A percentile compares a stretch with the other conserved stretches of the same genome.
Conservation (phyloP, 1,284 basidiomycete genomes). For the Amylostereum areolatum region DNA sequence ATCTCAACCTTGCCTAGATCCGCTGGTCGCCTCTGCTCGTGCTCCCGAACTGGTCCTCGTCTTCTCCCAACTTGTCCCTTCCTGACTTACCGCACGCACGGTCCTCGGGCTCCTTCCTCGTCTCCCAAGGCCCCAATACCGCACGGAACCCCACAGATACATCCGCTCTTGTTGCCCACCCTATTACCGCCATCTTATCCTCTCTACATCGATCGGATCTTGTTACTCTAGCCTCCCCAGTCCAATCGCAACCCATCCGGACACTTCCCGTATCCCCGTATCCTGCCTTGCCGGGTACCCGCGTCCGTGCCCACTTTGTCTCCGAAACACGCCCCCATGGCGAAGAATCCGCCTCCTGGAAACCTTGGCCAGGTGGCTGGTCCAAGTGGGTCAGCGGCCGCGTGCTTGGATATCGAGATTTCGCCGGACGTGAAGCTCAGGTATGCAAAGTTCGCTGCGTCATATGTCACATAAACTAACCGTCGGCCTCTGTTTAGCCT, state of each 20-base stretch:
- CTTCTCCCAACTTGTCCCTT: slow-evolving; percentile 10
- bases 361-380: slow-evolving; percentile 47
- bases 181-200: slow-evolving; percentile 45
- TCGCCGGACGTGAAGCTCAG: slow-evolving; percentile 50
- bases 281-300: slow-evolving; percentile 45
- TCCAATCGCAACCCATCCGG: slow-evolving; percentile 21
- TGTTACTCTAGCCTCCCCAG: slow-evolving; percentile 35
- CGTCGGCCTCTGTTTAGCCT: slow-evolving; percentile 30
- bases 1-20: slow-evolving; percentile 28
- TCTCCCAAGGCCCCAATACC: slow-evolving; percentile 17
- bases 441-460: slow-evolving; percentile 25
- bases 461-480: background rate
- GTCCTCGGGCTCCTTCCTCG: slow-evolving; percentile 40
- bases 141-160: too few species aligned
- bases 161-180: slow-evolving; percentile 29
- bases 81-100: slow-evolving; percentile 14
- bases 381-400: slow-evolving; percentile 49
- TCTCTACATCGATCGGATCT: slow-evolving; percentile 59
- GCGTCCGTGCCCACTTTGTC: slow-evolving; percentile 54
- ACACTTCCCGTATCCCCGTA: slow-evolving; percentile 67
- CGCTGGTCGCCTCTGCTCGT: slow-evolving; percentile 33
- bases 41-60: slow-evolving; percentile 15
- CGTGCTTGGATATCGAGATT: slow-evolving; percentile 54
- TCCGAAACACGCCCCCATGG: slow-evolving; percentile 30
- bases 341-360: slow-evolving; percentile 36